These are phyloP conservation scores for Penium margaritaceum DNA, from an alignment of 139 green algal genomes.

Conservation along the genomic window DNA sequence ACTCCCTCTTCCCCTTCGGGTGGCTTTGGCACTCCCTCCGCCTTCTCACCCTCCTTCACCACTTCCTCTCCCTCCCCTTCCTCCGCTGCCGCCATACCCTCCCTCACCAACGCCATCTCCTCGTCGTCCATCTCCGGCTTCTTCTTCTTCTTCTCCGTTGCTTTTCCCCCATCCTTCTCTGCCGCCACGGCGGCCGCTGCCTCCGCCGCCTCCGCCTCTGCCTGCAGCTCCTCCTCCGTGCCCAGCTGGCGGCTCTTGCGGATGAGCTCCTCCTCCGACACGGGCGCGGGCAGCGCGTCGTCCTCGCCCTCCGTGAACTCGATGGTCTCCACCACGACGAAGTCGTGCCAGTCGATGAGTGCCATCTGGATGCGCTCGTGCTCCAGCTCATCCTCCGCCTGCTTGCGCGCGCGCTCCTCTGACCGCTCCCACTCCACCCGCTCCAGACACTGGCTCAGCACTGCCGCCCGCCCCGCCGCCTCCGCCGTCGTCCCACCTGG, in stretches of 20 bases:
- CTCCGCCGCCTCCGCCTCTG: slow-evolving; percentile 42
- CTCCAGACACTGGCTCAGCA: slow-evolving; percentile 74
- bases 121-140: too few relatives aligned
- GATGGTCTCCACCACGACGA: slow-evolving; percentile 93
- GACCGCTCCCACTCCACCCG: slow-evolving; percentile 84
- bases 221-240: slow-evolving; percentile 27
- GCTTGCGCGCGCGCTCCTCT: slow-evolving; percentile 63
- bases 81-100: slow-evolving; percentile 41
- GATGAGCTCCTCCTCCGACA: slow-evolving; percentile 74
- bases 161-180: too few relatives aligned
- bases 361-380: slow-evolving; percentile 80
- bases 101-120: slow-evolving; percentile 72
- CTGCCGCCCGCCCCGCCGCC: slow-evolving; percentile 1
- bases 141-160: slow-evolving; percentile 1
- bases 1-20: too few relatives aligned
- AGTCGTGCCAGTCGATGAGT: slow-evolving; percentile 92
- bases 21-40: too few relatives aligned
- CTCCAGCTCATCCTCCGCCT: slow-evolving; percentile 67
- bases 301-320: slow-evolving; percentile 83
- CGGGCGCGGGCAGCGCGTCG: slow-evolving; percentile 73
- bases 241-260: slow-evolving; percentile 27
- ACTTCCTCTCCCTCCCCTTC: too few relatives aligned
- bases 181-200: slow-evolving; percentile 29
- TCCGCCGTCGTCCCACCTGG: too few relatives aligned
- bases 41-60: slow-evolving; percentile 48